A percentile compares a stretch with the other conserved stretches of the same genome.
Evolutionary conservation across 352 stramenopile genomes (phyloP).

Genomic region (Phytophthora brassicae): DNA sequence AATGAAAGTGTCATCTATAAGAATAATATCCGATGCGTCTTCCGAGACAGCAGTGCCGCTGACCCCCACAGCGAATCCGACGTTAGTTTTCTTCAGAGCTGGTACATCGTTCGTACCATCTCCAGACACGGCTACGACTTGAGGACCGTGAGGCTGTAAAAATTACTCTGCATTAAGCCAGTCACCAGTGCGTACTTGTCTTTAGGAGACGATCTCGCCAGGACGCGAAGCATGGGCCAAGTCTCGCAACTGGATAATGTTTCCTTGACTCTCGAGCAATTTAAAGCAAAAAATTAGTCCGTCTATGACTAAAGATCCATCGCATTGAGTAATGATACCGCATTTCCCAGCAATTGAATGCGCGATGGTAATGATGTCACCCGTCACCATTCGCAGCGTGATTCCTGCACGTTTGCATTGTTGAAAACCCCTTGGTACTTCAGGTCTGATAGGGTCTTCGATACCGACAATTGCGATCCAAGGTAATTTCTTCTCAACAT

Average conservation of each 20-base stretch:
- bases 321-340: constrained; percentile 46
- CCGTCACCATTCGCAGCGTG: constrained; percentile 60
- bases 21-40: constrained; percentile 95
- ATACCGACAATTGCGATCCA: constrained; percentile 55
- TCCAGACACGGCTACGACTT: constrained; percentile 96
- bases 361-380: constrained; percentile 59
- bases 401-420: constrained; percentile 50
- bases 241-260: constrained; percentile 64
- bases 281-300: constrained; percentile 50
- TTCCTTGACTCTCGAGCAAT: constrained; percentile 52
- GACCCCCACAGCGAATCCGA: constrained; percentile 93
- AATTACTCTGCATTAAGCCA: constrained; percentile 60
- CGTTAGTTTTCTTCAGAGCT: constrained; percentile 94
- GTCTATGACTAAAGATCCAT: constrained; percentile 63
- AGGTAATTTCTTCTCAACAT: constrained; percentile 59
- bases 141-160: constrained; percentile 55
- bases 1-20: constrained; percentile 96
- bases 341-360: constrained; percentile 57
- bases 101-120: constrained; percentile 96
- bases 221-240: constrained; percentile 65
- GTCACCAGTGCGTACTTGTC: constrained; percentile 73
- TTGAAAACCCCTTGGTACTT: constrained; percentile 48
- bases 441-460: constrained; percentile 50
- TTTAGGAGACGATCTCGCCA: constrained; percentile 64
- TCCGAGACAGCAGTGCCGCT: constrained; percentile 93